These are phyloP conservation scores for Verticillium dahliae DNA, from an alignment of 2,329 filamentous ascomycete genomes.

Conservation along the genomic window DNA sequence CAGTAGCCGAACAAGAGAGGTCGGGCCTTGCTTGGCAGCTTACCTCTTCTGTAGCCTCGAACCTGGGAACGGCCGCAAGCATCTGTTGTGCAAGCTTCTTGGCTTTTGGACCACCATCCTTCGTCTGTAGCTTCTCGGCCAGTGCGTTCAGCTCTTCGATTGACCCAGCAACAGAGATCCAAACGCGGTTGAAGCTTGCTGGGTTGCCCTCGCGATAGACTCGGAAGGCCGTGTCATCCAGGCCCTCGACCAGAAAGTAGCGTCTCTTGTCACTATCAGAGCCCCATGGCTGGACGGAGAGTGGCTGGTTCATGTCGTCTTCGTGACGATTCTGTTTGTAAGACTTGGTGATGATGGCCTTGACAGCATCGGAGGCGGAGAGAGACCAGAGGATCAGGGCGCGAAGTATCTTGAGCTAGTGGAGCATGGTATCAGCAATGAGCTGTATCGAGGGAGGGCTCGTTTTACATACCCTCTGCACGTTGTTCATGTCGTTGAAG, in stretches of 20 bases:
- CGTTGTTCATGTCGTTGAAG: slow-evolving; percentile 76
- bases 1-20: not conserved
- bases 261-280: slow-evolving; percentile 83
- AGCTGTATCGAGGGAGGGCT: not conserved
- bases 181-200: slow-evolving; percentile 66
- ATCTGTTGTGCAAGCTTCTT: slow-evolving; percentile 75
- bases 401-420: slow-evolving; percentile 73
- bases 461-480: slow-evolving; percentile 62
- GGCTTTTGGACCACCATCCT: slow-evolving; percentile 76
- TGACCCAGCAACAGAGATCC: slow-evolving; percentile 86
- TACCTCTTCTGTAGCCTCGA: slow-evolving; percentile 90
- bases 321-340: slow-evolving; percentile 87
- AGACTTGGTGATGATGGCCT: slow-evolving; percentile 72
- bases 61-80: slow-evolving; percentile 71
- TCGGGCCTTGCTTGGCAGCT: not conserved
- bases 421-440: slow-evolving; percentile 2
- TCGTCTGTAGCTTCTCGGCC: slow-evolving; percentile 66
- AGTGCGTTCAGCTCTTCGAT: slow-evolving; percentile 79
- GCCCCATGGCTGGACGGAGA: slow-evolving; percentile 88
- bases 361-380: slow-evolving; percentile 78
- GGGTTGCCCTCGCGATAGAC: slow-evolving; percentile 92
- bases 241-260: slow-evolving; percentile 89
- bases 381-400: slow-evolving; percentile 84
- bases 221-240: slow-evolving; percentile 89
- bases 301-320: slow-evolving; percentile 71